These are phyloP conservation scores for Daldinia childiae DNA, from an alignment of 495 filamentous ascomycete species.

Conservation along the genomic window DNA sequence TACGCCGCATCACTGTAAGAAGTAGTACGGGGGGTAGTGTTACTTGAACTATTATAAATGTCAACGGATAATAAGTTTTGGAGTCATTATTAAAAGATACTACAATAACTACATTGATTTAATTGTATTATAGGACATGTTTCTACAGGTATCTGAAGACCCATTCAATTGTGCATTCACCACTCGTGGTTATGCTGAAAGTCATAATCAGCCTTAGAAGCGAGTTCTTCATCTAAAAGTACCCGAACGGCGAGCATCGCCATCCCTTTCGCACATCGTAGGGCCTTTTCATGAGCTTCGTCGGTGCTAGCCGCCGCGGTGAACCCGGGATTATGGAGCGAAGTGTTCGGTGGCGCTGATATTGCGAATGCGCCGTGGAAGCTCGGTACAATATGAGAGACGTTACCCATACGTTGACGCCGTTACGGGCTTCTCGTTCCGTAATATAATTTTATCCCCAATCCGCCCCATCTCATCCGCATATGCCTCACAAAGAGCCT, in stretches of 20 bases:
- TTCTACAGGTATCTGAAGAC: neutral
- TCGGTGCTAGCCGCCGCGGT: slow-evolving; percentile 61
- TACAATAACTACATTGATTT: neutral
- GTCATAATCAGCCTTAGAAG: slow-evolving; percentile 50
- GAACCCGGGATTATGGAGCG: slow-evolving; percentile 66
- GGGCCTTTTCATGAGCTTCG: slow-evolving; percentile 55
- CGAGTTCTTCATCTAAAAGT: slow-evolving; percentile 59
- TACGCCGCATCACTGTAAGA: neutral
- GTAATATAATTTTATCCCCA: slow-evolving; percentile 50
- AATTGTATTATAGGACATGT: neutral
- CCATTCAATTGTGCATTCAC: neutral
- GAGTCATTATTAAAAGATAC: too few relatives aligned
- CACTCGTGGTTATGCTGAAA: slow-evolving; percentile 48
- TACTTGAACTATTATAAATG: too few relatives aligned
- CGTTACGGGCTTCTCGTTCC: slow-evolving; percentile 54
- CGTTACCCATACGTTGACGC: slow-evolving; percentile 63
- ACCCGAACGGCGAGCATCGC: slow-evolving; percentile 61
- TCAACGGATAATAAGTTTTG: neutral
- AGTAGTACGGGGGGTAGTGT: neutral
- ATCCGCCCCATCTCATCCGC: slow-evolving; percentile 55
- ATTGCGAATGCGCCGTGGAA: slow-evolving; percentile 68
- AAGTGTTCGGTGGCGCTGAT: slow-evolving; percentile 52
- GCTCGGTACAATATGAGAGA: slow-evolving; percentile 64
- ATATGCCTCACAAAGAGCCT: slow-evolving; percentile 60
- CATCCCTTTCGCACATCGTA: slow-evolving; percentile 66